Evolutionary conservation across 805 yeast species (phyloP).

Genomic region (Candida bentonensis): DNA sequence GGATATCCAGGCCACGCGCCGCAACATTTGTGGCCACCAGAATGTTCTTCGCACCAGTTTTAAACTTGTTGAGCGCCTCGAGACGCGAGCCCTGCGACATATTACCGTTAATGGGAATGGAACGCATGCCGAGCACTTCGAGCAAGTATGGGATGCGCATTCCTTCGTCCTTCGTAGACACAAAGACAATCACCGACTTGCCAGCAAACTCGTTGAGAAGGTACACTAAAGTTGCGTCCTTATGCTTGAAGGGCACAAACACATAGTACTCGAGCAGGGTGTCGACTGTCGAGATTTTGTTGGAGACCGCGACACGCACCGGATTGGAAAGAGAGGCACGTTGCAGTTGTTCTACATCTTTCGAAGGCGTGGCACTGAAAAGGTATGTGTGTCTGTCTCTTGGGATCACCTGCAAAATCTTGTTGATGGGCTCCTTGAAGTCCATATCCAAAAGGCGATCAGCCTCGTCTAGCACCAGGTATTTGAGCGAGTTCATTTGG

Average conservation of each 20-base stretch:
- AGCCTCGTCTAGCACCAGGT: slow-evolving; percentile 91
- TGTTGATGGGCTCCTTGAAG: slow-evolving; percentile 87
- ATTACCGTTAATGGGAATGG: slow-evolving; percentile 92
- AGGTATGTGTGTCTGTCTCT: slow-evolving; percentile 63
- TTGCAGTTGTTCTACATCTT: slow-evolving; percentile 86
- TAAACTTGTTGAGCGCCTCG: slow-evolving; percentile 54
- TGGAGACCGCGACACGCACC: slow-evolving; percentile 79
- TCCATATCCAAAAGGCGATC: slow-evolving; percentile 92
- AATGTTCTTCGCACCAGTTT: slow-evolving; percentile 35
- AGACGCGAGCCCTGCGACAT: slow-evolving; percentile 80
- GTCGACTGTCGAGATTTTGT: slow-evolving; percentile 84
- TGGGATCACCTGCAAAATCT: slow-evolving; percentile 73
- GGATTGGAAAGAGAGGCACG: slow-evolving; percentile 84
- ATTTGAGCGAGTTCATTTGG: slow-evolving; percentile 61
- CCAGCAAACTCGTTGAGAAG: slow-evolving; percentile 73
- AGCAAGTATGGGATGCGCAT: slow-evolving; percentile 78
- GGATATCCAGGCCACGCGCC: slow-evolving; percentile 91
- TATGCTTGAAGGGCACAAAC: slow-evolving; percentile 85
- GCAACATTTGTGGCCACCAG: slow-evolving; percentile 93
- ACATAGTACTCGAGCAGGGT: slow-evolving; percentile 80
- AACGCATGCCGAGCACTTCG: slow-evolving; percentile 69
- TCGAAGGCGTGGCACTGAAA: slow-evolving; percentile 95
- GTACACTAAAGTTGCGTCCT: slow-evolving; percentile 76
- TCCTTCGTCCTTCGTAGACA: slow-evolving; percentile 90
- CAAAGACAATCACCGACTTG: slow-evolving; percentile 76